Percentiles rank a stretch among this genome's conserved stretches.
phyloP scores from a whole-genome alignment of 164 flowering plant genomes.

The Cinnamomum chago region DNA sequence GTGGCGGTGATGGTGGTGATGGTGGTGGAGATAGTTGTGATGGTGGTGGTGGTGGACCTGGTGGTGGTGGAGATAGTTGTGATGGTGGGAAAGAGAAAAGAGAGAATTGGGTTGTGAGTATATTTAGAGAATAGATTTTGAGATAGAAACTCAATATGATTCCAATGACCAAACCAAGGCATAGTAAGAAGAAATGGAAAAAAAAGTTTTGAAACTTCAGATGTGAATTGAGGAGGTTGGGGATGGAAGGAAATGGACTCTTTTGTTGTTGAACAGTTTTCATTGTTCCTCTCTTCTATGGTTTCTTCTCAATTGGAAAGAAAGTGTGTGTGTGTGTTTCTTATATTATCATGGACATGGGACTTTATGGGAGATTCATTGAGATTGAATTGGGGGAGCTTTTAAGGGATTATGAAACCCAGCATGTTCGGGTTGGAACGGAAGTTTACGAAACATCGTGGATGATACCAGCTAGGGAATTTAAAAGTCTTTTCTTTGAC shows the following conservation, averaged over 20 bases:
- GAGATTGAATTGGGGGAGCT: neutral
- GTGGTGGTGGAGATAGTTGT: neutral
- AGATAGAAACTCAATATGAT: conserved; percentile 3
- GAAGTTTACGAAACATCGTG: neutral
- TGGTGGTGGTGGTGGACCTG: neutral
- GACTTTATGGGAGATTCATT: neutral
- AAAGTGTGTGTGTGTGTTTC: neutral
- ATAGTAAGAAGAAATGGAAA: conserved; percentile 3
- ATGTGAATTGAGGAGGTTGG: conserved; percentile 2
- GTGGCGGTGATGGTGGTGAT: neutral
- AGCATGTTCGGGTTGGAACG: neutral
- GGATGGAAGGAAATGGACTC: neutral
- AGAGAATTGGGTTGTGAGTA: conserved; percentile 20
- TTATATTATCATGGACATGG: neutral
- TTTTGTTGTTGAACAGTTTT: conserved; percentile 2
- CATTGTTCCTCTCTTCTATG: neutral
- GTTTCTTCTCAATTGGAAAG: neutral
- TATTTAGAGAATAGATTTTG: neutral
- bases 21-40: neutral
- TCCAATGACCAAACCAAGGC: conserved; percentile 10
- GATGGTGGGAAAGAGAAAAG: neutral
- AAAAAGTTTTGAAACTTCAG: conserved; percentile 4
- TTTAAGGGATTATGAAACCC: neutral
- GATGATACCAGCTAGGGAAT: neutral
- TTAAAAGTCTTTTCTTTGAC: neutral